phyloP scores from a whole-genome alignment of 257 asterid genomes.

The Handroanthus guayacan region DNA sequence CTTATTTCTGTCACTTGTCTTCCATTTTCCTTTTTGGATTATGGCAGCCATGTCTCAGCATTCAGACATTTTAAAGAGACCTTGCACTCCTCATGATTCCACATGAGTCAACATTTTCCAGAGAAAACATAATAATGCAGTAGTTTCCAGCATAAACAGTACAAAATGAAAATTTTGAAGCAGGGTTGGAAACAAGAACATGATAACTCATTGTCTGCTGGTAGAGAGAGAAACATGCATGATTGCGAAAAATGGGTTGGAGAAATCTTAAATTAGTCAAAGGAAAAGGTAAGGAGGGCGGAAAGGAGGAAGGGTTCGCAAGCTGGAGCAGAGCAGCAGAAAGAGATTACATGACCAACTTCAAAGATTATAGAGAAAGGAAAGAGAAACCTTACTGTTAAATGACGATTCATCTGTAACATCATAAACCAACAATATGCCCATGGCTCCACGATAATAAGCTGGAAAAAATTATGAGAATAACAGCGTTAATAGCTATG shows the following conservation, averaged over 20 bases:
- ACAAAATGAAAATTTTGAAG: not conserved
- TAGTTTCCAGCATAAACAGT: not conserved
- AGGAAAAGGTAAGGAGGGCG: not conserved
- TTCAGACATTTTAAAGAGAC: not conserved
- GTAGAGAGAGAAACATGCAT: not conserved
- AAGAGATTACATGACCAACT: not conserved
- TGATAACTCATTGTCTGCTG: not conserved
- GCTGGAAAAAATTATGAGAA: conserved; percentile 38
- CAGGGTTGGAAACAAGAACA: not conserved
- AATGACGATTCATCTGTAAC: conserved; percentile 58
- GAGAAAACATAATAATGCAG: conserved; percentile 1
- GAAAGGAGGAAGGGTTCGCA: not conserved
- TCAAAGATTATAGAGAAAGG: not conserved
- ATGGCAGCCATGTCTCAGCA: not conserved
- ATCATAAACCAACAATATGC: conserved; percentile 60
- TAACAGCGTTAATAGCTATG: not conserved
- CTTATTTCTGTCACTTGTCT: not conserved
- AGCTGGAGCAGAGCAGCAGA: not conserved
- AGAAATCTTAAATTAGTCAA: not conserved
- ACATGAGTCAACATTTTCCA: not conserved
- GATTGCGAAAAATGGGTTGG: not conserved
- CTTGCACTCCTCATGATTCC: conserved; percentile 1
- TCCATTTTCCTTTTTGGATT: not conserved
- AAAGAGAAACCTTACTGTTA: conserved; percentile 47
- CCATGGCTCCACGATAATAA: conserved; percentile 64